Base-by-base conservation (phyloP, 768 basidiomycete genomes). In the Boletus sensibilis region DNA sequence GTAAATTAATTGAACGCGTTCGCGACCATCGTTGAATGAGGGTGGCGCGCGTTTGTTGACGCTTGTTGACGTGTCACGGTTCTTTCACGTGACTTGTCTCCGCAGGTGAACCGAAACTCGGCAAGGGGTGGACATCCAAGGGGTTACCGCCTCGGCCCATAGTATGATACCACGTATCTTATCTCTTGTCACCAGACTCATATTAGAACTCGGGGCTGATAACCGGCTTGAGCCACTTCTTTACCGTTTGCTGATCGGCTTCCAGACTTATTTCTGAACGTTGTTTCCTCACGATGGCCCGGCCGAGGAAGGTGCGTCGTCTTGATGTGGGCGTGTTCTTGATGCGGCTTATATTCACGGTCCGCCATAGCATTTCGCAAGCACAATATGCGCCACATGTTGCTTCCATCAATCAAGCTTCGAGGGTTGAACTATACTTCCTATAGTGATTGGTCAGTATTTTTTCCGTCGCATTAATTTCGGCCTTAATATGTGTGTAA, bases 31-130 rank as follows among this genome's bases (percentile, higher is more conserved):
- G 61, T 62, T 55, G 54, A 62, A 31, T 51, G 44, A n/a, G 6
- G n/a, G 23, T 44, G 64, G 55, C 49, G 12, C 66, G 63, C 41
- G 38, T 60, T 57, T 72, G 57, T 64, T 66, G 63, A 53, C 33
- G 12, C 16, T 20, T 68, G 44, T 66, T 68, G 64, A 68, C 64
- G 56, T 60, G 66, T 70, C 16, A 47, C 37, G 11, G 14, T 12
- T 16, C 1, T 43, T 1, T 62, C 61, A 57, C 56, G 65, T 64
- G 64, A 65, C 37, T 27, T 12, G 16, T 29, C n/a, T n/a, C n/a
- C n/a, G n/a, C n/a, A n/a, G n/a, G n/a, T n/a, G n/a, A n/a, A n/a
- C n/a, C n/a, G n/a, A n/a, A n/a, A n/a, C n/a, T n/a, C n/a, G n/a
- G n/a, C n/a, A n/a, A n/a, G n/a, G n/a, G n/a, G n/a, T n/a, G n/a